phyloP scores from a whole-genome alignment of 768 basidiomycete genomes.

The Auricularia sp. region DNA sequence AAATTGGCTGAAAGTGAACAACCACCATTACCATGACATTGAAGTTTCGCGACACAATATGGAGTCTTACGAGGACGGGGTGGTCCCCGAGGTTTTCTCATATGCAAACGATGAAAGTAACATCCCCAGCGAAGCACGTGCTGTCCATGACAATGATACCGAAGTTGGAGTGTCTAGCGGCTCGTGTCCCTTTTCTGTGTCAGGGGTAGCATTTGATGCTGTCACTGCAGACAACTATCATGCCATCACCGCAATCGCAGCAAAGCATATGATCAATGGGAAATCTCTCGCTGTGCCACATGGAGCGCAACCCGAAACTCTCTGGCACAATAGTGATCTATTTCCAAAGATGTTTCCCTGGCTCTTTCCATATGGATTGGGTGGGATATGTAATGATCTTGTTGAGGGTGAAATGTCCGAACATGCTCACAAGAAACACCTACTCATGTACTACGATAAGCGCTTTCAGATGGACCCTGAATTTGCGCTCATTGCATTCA shows the following conservation, averaged over 20 bases:
- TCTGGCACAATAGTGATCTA: slow-evolving; percentile 24
- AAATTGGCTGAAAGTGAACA: background rate
- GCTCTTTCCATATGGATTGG: slow-evolving; percentile 32
- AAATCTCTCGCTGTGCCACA: slow-evolving; percentile 24
- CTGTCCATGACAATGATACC: background rate
- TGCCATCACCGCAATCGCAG: slow-evolving; percentile 15
- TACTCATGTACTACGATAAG: background rate
- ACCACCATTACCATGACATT: background rate
- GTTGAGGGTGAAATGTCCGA: background rate
- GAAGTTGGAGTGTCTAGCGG: slow-evolving; percentile 13
- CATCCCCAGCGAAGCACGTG: background rate
- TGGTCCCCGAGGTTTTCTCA: background rate
- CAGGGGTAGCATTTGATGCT: slow-evolving; percentile 24
- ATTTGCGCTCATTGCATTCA: background rate
- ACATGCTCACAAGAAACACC: background rate
- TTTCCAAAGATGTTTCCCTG: slow-evolving; percentile 32
- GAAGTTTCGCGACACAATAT: background rate
- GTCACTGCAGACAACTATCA: slow-evolving; percentile 13
- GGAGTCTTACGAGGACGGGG: background rate
- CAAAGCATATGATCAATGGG: slow-evolving; percentile 18
- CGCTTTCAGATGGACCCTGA: background rate
- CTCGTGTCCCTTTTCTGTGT: slow-evolving; percentile 27
- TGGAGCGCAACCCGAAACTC: slow-evolving; percentile 15
- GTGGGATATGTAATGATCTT: slow-evolving; percentile 20
- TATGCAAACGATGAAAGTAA: background rate